A percentile compares a stretch with the other conserved stretches of the same genome.
Evolutionary conservation across 1,284 basidiomycete species (phyloP).

Genomic region (Cutaneotrichosporon sp.): DNA sequence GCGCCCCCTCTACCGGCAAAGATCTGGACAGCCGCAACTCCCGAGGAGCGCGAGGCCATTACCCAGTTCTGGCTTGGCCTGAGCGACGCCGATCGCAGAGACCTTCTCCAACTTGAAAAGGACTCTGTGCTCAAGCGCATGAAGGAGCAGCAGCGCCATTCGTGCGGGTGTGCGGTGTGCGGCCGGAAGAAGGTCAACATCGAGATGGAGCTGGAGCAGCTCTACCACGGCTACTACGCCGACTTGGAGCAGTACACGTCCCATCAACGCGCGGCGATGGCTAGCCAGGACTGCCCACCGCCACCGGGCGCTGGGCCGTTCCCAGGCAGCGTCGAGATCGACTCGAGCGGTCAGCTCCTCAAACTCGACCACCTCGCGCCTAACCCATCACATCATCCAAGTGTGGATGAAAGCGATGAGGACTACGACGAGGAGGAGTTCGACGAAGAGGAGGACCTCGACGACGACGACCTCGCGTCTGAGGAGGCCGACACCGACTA

Average conservation of each 20-base stretch:
- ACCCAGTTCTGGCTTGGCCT: slow-evolving; percentile 96
- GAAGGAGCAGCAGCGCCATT: slow-evolving; percentile 98
- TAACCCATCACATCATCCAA: slow-evolving; percentile 54
- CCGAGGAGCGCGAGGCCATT: slow-evolving; percentile 92
- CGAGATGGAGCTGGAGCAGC: slow-evolving; percentile 97
- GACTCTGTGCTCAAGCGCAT: slow-evolving; percentile 96
- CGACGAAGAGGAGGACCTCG: slow-evolving; percentile 58
- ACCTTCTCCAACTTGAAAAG: slow-evolving; percentile 94
- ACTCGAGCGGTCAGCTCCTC: slow-evolving; percentile 83
- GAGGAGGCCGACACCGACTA: slow-evolving; percentile 63
- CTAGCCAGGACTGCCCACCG: slow-evolving; percentile 79
- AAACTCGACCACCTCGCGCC: slow-evolving; percentile 61
- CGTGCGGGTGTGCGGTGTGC: slow-evolving; percentile 94
- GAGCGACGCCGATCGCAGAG: slow-evolving; percentile 81
- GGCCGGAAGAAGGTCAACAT: slow-evolving; percentile 97
- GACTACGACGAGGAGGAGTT: slow-evolving; percentile 49
- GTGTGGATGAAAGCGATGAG: slow-evolving; percentile 45
- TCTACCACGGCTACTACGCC: slow-evolving; percentile 99
- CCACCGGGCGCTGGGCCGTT: slow-evolving; percentile 97
- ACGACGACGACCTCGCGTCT: slow-evolving; percentile 64
- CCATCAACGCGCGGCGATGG: slow-evolving; percentile 88
- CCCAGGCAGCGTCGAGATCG: slow-evolving; percentile 94
- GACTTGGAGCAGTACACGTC: slow-evolving; percentile 98
- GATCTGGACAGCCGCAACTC: slow-evolving; percentile 84
- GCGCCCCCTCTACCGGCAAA: slow-evolving; percentile 51